Base-by-base conservation (phyloP, 2,329 filamentous ascomycete species). In the Colletotrichum eleusines region DNA sequence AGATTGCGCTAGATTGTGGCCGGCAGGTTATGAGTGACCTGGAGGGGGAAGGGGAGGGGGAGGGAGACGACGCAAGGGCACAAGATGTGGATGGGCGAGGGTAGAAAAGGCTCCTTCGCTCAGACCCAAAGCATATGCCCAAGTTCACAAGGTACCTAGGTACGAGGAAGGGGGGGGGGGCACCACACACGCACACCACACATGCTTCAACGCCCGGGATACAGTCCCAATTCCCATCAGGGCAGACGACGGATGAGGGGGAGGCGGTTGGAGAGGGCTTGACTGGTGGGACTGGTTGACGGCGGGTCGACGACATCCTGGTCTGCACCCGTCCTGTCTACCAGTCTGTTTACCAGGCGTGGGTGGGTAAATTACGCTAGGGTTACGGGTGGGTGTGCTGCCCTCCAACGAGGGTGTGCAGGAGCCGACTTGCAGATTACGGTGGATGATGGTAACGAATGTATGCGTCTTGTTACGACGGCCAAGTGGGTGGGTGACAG, bases 91-190 rank as follows among this genome's bases (percentile, higher is more conserved):
- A 70, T 40, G 60, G 65, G 60, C 66, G 69, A 69, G 68, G 68
- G 71, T 72, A 71, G 62, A 71, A 70, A 72, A 71, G 71, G 68
- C 60, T 63, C 67, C 33, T 67, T 67, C 62, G 71, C 71, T 63
- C 54, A 71, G 63, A 33, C 53, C 63, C 54, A 57, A 51, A 60
- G 38, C 63, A 54, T 54, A 42, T 68, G 64, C 46, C 55, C 63
- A 53, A 48, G 64, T 64, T 63, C n/a, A n/a, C n/a, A 58, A 48
- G 69, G 69, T 63, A 40, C 69, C 51, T 68, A 59, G 69, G 69
- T 59, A 68, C 64, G 9, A 7, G 38, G n/a, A n/a, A 20, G 42
- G 42, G 20, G 42, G 18, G 16, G 18, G 20, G 42, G 42, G 44
- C 3, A 12, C 42, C 42, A 40, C 58, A 54, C 58, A 53, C 51